Evolutionary conservation across 2,329 filamentous ascomycete species (phyloP).

Genomic region (Colletotrichum tropicicola): DNA sequence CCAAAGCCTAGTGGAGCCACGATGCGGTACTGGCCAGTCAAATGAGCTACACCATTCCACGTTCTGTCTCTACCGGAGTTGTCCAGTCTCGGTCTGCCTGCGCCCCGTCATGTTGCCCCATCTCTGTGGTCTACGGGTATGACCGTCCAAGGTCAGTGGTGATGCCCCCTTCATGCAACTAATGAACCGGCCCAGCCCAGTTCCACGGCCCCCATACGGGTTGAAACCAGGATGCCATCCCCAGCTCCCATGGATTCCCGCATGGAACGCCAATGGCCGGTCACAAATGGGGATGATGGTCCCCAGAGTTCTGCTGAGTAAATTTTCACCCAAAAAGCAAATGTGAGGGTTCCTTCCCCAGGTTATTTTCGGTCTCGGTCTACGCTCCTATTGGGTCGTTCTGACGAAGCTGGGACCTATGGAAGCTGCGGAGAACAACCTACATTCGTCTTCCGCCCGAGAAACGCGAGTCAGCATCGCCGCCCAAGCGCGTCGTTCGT

Average conservation of each 20-base stretch:
- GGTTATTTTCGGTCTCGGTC: not conserved
- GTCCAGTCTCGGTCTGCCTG: not conserved
- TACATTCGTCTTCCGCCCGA: not conserved
- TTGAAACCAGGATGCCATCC: not conserved
- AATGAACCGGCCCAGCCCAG: not conserved
- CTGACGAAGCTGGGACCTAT: not conserved
- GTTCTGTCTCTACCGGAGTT: not conserved
- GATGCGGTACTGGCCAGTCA: not conserved
- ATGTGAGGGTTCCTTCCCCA: not conserved
- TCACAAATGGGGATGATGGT: not conserved
- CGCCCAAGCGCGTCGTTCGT: not conserved
- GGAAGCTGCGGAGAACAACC: not conserved
- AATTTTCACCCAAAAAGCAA: not conserved
- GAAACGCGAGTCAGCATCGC: not conserved
- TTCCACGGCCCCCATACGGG: not conserved
- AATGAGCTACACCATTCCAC: not conserved
- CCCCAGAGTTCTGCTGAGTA: not conserved
- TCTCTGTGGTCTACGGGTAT: not conserved
- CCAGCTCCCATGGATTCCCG: not conserved
- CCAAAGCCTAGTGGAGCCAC: not conserved
- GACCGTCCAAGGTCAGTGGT: not conserved
- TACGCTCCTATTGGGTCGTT: not conserved
- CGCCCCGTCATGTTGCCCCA: not conserved
- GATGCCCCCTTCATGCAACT: not conserved
- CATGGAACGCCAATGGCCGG: not conserved